These are phyloP conservation scores for Didymella pomorum DNA, from an alignment of 2,329 filamentous ascomycete genomes.

Conservation along the genomic window DNA sequence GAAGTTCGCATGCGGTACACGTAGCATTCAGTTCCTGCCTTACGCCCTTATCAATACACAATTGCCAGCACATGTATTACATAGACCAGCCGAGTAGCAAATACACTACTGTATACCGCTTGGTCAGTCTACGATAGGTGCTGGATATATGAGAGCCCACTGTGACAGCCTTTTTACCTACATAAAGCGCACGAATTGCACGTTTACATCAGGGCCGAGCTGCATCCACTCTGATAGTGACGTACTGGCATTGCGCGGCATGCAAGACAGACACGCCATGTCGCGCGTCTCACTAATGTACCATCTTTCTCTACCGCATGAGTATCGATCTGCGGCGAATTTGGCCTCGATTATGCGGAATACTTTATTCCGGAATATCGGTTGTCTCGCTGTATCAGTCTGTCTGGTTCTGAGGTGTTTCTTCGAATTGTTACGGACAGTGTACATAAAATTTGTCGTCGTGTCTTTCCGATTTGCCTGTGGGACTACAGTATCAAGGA, in stretches of 20 bases:
- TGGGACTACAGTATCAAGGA: no score
- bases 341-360: no score
- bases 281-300: no score
- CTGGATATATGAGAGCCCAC: neutral
- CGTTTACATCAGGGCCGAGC: neutral
- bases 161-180: neutral
- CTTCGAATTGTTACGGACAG: no score
- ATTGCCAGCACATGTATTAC: conserved; percentile 11
- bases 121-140: neutral
- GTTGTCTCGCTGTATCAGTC: no score
- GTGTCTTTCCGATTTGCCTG: no score
- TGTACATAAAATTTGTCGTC: no score
- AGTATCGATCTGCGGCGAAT: no score
- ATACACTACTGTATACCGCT: neutral
- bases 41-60: neutral
- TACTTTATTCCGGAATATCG: no score
- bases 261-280: no score
- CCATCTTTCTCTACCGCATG: no score
- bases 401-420: no score
- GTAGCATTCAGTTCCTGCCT: neutral
- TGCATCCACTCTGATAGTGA: neutral
- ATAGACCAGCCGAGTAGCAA: neutral
- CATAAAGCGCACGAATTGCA: neutral
- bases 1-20: neutral
- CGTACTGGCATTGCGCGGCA: neutral